A percentile compares a stretch with the other conserved stretches of the same genome.
Conservation (phyloP, 768 basidiomycete species). For the Amanita thiersii region DNA sequence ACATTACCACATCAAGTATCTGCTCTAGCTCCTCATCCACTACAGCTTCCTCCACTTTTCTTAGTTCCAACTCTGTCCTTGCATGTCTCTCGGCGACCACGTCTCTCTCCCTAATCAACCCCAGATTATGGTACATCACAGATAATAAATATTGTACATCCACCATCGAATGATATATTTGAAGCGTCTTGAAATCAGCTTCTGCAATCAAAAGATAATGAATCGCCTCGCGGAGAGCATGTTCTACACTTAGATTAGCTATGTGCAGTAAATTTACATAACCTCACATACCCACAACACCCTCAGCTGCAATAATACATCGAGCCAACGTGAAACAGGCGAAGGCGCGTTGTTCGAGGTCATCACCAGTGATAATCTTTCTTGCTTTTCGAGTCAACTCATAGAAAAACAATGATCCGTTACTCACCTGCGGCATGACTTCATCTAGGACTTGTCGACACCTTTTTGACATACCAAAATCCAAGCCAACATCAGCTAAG, state of each 20-base stretch:
- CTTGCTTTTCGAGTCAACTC: not conserved
- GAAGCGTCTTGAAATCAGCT: slow-evolving; percentile 50
- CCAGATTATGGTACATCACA: slow-evolving; percentile 66
- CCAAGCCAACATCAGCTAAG: slow-evolving; percentile 71
- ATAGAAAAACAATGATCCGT: not conserved
- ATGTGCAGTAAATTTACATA: too few species aligned
- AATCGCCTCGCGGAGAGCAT: slow-evolving; percentile 46
- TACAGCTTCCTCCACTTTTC: slow-evolving; percentile 31
- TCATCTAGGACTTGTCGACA: slow-evolving; percentile 63
- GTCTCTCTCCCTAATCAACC: slow-evolving; percentile 45
- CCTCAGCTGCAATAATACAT: slow-evolving; percentile 58
- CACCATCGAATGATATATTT: slow-evolving; percentile 49
- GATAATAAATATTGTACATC: slow-evolving; percentile 71
- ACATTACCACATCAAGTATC: slow-evolving; percentile 49
- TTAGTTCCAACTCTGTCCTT: slow-evolving; percentile 31
- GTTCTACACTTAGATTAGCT: slow-evolving; percentile 25
- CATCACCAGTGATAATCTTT: slow-evolving; percentile 63
- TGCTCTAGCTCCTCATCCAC: slow-evolving; percentile 45
- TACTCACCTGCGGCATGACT: slow-evolving; percentile 70
- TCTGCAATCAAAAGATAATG: slow-evolving; percentile 57
- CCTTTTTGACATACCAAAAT: slow-evolving; percentile 67
- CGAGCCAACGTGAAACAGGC: slow-evolving; percentile 69
- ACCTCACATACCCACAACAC: slow-evolving; percentile 37
- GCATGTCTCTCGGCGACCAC: slow-evolving; percentile 41
- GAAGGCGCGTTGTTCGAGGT: slow-evolving; percentile 69